Evolutionary conservation across 75 land plant genomes (phyloP), one percentile per base, ranked within the genome.

Genomic region (Sequoia sempervirens): DNA sequence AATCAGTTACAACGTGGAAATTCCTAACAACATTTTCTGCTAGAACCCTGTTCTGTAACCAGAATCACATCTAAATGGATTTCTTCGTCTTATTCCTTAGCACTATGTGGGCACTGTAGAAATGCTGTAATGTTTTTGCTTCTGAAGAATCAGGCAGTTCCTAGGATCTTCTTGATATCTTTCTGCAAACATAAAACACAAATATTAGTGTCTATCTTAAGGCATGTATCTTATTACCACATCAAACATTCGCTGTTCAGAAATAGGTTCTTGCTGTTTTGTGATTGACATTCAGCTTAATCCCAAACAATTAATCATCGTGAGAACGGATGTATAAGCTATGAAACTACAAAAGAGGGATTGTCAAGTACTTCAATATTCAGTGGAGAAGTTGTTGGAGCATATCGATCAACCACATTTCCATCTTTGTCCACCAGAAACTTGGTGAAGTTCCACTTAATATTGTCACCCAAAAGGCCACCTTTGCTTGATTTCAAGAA

Each of bases 391-490:
- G 94, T 93, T 1, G 90, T 90, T 14, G 97, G 92, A 13, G 90
- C 90, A 82, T 90, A 95, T 86, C 95, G 85, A 56, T 89, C 89
- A 12, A 93, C 90, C 26, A 93, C 92, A 40, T 88, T 88, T 14
- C 94, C 94, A 85, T 92, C 89, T 84, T 90, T 91, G 85, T 90
- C 85, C 1, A 95, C 90, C 66, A 93, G 78, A 86, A 95, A 93
- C 83, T 93, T 93, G 45, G 93, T 88, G 88, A 95, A 95, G 82
- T 93, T 93, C 95, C 97, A 93, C 81, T 95, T 93, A 87, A 95
- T 92, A 73, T 75, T 85, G 82, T 93, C 93, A 30, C 90, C 87
- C 37, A 91, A 76, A 7, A 88, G 58, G n/a, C 95, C 95, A 26
- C 91, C 95, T 54, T 89, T 89, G 38, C 87, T 78, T 13, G 89